Base-by-base conservation (phyloP, 768 basidiomycete species). In the Mycena kentingensis region DNA sequence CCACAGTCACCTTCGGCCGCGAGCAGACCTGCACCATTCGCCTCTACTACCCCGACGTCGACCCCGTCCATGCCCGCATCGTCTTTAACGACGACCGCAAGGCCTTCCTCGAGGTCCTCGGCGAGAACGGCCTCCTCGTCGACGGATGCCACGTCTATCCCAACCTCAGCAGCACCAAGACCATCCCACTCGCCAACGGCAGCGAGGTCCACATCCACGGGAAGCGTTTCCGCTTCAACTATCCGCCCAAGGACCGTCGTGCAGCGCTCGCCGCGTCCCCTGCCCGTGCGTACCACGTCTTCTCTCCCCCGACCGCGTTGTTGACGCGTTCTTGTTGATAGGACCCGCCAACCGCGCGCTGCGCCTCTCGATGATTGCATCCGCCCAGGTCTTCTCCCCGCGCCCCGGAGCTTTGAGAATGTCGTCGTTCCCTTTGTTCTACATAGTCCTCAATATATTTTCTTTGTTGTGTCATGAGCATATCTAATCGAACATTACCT, bases 291-390 rank as follows among this genome's bases (percentile, higher is more conserved):
- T 73, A 48, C 39, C 58, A n/a, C n/a, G n/a, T n/a, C n/a, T n/a
- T n/a, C n/a, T n/a, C n/a, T n/a, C n/a, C n/a, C n/a, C n/a, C n/a
- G n/a, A 53, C 22, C 11, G 3, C 26, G 24, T 45, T 27, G 11
- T 32, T 28, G 34, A 45, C 21, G 51, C 10, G 55, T 27, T 49
- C 31, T 50, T 5, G 34, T 35, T 39, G 25, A 57, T 39, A 67
- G 70, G 62, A 47, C 70, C 62, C 19, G 63, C 65, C 21, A 74
- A 74, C 44, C 75, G 81, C 19, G 75, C 79, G 2, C 75, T 85
- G 2, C 81, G 88, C 25, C 76, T 91, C 53, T 87, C 85, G 2
- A 87, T 91, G 84, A 88, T 91, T 28, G 76, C 82, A 22, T 82
- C 82, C 49, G 85, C 85, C 0, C 80, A 88, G 60, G 86, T 91